These are phyloP conservation scores for Gaertneriomyces semiglobifer DNA, from an alignment of 192 early-diverging fungal genomes.

Conservation along the genomic window DNA sequence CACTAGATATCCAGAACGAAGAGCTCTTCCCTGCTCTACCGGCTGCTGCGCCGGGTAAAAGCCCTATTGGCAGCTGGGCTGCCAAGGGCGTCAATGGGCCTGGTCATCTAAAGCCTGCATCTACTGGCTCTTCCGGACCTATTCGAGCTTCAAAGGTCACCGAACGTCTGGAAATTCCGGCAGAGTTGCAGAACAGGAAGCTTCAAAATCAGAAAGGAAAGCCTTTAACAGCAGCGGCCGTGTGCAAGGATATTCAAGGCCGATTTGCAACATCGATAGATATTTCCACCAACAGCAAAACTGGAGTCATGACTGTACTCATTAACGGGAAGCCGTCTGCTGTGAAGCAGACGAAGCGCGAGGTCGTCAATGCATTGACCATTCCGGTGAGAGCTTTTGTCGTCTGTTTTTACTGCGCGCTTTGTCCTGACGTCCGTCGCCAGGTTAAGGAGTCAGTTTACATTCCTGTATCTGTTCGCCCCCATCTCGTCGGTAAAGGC, in stretches of 20 bases:
- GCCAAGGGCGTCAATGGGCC: slow-evolving; percentile 17
- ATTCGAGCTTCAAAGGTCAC: slow-evolving; percentile 29
- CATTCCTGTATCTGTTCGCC: slow-evolving; percentile 77
- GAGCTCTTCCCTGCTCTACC: slow-evolving; percentile 78
- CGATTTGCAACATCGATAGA: slow-evolving; percentile 68
- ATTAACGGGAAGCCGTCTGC: slow-evolving; percentile 77
- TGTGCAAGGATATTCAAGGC: slow-evolving; percentile 38
- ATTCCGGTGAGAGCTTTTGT: slow-evolving; percentile 11
- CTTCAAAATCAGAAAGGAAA: slow-evolving; percentile 37
- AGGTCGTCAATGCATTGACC: slow-evolving; percentile 52
- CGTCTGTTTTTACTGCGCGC: background rate
- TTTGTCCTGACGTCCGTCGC: background rate
- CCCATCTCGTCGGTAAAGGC: slow-evolving; percentile 78
- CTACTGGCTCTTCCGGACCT: background rate
- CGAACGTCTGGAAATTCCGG: slow-evolving; percentile 48
- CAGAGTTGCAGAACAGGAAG: slow-evolving; percentile 33
- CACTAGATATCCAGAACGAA: slow-evolving; percentile 53
- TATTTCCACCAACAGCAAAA: slow-evolving; percentile 68
- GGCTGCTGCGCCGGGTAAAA: slow-evolving; percentile 39
- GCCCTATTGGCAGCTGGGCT: slow-evolving; percentile 13
- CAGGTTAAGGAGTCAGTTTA: slow-evolving; percentile 49
- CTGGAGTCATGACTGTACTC: slow-evolving; percentile 73
- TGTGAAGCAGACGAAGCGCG: slow-evolving; percentile 74
- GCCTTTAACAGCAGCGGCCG: slow-evolving; percentile 28
- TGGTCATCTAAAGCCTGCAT: background rate